phyloP scores from a whole-genome alignment of 768 basidiomycete species.

The Tephrocybe rancida region DNA sequence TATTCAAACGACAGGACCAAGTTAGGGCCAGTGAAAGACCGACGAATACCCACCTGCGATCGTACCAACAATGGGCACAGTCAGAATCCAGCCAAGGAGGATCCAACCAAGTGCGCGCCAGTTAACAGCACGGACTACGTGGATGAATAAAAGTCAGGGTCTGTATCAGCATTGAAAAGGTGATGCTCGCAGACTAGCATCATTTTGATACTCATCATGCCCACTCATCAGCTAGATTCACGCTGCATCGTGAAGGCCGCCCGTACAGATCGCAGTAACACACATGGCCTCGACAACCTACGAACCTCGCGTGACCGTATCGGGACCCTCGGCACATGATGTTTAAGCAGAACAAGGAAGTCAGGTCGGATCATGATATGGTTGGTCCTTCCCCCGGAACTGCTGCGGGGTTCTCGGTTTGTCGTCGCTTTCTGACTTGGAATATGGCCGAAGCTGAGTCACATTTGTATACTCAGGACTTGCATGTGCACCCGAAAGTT shows the following conservation, averaged over 20 bases:
- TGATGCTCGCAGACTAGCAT: too few species aligned
- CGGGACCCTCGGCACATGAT: neutral
- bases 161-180: too few species aligned
- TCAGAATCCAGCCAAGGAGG: conserved; percentile 27
- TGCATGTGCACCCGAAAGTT: neutral
- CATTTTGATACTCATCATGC: neutral
- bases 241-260: neutral
- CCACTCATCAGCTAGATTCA: neutral
- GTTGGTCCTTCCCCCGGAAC: neutral
- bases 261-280: neutral
- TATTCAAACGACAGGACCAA: neutral
- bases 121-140: conserved; percentile 22
- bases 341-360: neutral
- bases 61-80: conserved; percentile 26
- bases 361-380: neutral
- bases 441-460: neutral
- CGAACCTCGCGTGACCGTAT: neutral
- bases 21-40: neutral
- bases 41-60: conserved; percentile 8
- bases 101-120: conserved; percentile 31
- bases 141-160: too few species aligned
- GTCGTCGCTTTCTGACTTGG: neutral
- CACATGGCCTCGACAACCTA: neutral
- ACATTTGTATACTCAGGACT: neutral
- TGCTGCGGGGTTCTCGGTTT: neutral